A percentile compares a stretch with the other conserved stretches of the same genome.
These are phyloP conservation scores for Claviceps fusiformis DNA, from an alignment of 2,329 filamentous ascomycete genomes.

Conservation along the genomic window DNA sequence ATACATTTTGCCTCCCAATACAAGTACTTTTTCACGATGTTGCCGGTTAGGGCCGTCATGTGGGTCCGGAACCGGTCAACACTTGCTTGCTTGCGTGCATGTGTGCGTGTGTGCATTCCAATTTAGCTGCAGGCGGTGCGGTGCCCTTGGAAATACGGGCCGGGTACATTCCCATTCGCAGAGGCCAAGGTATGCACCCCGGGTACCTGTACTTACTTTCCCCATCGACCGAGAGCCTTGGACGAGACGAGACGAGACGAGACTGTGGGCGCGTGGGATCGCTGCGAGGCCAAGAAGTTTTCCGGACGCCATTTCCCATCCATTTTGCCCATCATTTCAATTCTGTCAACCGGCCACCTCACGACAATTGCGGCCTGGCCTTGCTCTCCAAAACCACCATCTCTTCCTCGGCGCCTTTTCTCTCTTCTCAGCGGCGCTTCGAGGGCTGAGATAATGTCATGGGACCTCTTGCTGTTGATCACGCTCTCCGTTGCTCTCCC, in stretches of 20 bases:
- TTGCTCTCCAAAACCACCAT: neutral
- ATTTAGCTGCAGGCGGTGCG: neutral
- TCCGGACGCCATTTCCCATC: neutral
- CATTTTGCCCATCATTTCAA: neutral
- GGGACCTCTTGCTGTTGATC: constrained; percentile 27
- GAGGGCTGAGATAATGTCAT: constrained; percentile 28
- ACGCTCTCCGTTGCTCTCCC: constrained; percentile 25
- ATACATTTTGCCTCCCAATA: too few relatives aligned
- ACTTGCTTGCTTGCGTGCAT: neutral
- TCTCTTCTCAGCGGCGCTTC: constrained; percentile 2
- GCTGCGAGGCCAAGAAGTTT: neutral
- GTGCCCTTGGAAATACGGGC: neutral
- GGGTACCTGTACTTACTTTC: neutral
- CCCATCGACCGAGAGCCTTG: neutral
- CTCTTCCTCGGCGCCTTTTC: neutral
- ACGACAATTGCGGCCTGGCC: neutral
- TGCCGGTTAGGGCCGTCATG: neutral
- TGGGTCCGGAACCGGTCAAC: neutral
- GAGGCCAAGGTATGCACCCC: neutral
- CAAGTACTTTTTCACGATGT: neutral
- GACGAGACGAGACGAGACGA: neutral
- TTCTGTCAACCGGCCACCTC: neutral
- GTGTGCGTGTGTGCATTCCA: too few relatives aligned
- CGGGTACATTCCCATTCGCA: neutral
- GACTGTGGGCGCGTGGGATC: neutral